Evolutionary conservation across 768 basidiomycete genomes (phyloP).

Genomic region (Ephemerocybe angulata): DNA sequence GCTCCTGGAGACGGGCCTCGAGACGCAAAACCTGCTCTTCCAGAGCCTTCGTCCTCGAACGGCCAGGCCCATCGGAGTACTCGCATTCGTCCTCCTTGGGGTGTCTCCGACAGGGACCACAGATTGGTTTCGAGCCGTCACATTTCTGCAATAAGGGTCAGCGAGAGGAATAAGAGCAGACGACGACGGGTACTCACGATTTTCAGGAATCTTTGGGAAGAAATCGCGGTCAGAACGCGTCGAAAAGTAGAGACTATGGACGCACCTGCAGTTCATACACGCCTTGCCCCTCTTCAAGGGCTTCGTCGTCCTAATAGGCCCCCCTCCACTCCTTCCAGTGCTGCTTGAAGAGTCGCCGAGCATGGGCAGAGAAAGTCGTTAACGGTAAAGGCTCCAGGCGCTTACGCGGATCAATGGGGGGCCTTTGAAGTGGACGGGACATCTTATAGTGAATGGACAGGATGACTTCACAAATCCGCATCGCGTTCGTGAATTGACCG

Average conservation of each 20-base stretch:
- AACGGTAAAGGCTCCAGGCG: conserved; percentile 20
- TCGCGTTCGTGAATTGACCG: neutral
- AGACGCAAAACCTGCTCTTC: conserved; percentile 58
- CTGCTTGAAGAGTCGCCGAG: conserved; percentile 26
- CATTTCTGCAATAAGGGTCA: conserved; percentile 43
- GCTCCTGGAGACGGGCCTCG: conserved; percentile 52
- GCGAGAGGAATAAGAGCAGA: neutral
- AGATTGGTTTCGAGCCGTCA: conserved; percentile 60
- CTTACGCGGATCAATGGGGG: conserved; percentile 36
- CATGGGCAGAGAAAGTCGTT: conserved; percentile 33
- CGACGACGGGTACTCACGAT: conserved; percentile 34
- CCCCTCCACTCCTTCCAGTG: conserved; percentile 28
- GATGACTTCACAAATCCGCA: conserved; percentile 5
- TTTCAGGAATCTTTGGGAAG: conserved; percentile 41
- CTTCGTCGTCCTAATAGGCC: conserved; percentile 30
- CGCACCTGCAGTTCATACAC: conserved; percentile 52
- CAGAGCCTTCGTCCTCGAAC: conserved; percentile 55
- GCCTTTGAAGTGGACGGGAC: conserved; percentile 16
- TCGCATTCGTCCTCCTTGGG: conserved; percentile 68
- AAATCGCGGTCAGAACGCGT: neutral
- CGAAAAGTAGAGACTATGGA: conserved; percentile 4
- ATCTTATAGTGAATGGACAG: conserved; percentile 31
- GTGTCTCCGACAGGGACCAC: conserved; percentile 57
- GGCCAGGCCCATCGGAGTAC: conserved; percentile 60
- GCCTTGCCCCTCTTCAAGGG: conserved; percentile 53